Conservation (phyloP, 352 stramenopile species). For the Pythium volutum region DNA sequence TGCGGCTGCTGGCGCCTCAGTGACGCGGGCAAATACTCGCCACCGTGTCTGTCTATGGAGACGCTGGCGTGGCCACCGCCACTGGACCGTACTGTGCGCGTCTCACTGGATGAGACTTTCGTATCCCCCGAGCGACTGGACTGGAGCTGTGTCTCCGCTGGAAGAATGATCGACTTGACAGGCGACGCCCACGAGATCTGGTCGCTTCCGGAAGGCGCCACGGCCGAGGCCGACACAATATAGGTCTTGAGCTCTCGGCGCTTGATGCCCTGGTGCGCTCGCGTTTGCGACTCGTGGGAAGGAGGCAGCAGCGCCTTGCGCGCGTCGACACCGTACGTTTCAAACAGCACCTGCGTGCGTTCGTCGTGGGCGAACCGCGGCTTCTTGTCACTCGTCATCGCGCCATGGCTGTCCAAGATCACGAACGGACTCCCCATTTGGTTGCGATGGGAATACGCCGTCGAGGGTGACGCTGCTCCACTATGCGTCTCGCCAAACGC, state of each 20-base stretch:
- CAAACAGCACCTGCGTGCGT: conserved; percentile 52
- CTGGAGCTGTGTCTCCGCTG: conserved; percentile 22
- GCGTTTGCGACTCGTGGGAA: conserved; percentile 1
- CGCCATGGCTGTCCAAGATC: conserved; percentile 34
- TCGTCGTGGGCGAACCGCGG: conserved; percentile 43
- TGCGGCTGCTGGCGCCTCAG: conserved; percentile 12
- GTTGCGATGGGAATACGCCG: conserved; percentile 15
- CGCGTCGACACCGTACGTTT: conserved; percentile 56
- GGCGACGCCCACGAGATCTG: conserved; percentile 18
- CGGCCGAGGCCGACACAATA: conserved; percentile 30
- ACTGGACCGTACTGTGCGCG: conserved; percentile 9
- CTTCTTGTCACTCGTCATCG: conserved; percentile 24
- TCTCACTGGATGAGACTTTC: conserved; percentile 1
- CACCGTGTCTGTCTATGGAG: not conserved
- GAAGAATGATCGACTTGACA: conserved; percentile 15
- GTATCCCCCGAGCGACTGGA: conserved; percentile 32
- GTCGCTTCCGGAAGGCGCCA: conserved; percentile 2
- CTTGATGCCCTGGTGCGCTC: conserved; percentile 42
- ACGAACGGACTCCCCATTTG: conserved; percentile 33
- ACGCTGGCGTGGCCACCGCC: not conserved
- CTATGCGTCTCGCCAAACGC: conserved; percentile 11
- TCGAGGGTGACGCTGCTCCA: conserved; percentile 4
- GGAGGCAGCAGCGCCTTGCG: conserved; percentile 16
- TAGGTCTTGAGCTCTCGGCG: conserved; percentile 54
- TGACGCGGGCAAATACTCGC: conserved; percentile 19